Conservation (phyloP, 2,329 filamentous ascomycete species). For the Fusarium napiforme region DNA sequence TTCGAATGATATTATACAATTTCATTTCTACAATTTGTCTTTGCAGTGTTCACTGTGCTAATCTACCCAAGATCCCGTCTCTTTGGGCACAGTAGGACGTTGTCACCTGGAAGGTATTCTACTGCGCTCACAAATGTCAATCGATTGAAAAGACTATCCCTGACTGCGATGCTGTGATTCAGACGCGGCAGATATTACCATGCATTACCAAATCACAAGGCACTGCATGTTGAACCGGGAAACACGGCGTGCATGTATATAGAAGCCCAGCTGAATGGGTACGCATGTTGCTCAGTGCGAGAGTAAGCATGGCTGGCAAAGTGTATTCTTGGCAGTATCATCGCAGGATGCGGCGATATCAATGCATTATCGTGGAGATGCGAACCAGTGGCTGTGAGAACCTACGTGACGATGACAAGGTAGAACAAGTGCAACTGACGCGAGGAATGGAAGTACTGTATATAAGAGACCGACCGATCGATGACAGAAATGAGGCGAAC, state of each 20-base stretch:
- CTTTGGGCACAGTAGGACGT: neutral
- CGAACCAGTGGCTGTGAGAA: neutral
- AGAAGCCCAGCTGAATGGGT: neutral
- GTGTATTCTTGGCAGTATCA: neutral
- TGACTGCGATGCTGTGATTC: neutral
- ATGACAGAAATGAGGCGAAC: conserved; percentile 17
- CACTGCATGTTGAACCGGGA: neutral
- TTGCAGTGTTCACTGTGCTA: neutral
- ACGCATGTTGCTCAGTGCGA: neutral
- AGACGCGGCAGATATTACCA: neutral
- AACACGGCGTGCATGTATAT: no score
- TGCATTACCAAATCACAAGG: conserved; percentile 13
- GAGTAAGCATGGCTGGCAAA: conserved; percentile 7
- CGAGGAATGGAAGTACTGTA: neutral
- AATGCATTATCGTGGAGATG: neutral
- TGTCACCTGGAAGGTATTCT: neutral
- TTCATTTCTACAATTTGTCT: neutral
- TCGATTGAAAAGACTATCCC: neutral
- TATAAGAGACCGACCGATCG: conserved; percentile 1
- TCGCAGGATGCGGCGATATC: neutral
- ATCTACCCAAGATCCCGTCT: neutral
- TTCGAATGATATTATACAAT: neutral
- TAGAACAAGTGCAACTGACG: neutral
- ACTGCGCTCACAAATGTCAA: neutral
- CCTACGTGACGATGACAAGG: neutral